These are phyloP conservation scores for Dryas alaskensis DNA, from an alignment of 306 rosid species.

Conservation along the genomic window DNA sequence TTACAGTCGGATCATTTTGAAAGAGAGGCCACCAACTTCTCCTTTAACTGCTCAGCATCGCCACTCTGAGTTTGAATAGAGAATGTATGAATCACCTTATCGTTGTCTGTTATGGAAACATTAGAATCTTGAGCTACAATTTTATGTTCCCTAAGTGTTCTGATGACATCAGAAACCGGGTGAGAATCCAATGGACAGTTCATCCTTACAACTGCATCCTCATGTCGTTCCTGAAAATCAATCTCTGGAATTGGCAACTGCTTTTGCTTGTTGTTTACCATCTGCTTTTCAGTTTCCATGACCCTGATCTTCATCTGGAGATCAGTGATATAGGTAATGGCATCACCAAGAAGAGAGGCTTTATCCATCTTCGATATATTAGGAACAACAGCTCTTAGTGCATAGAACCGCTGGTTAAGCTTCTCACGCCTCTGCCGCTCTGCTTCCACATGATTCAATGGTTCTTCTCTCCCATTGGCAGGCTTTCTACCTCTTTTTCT, in stretches of 20 bases:
- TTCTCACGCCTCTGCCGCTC: constrained; percentile 93
- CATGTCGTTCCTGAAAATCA: constrained; percentile 69
- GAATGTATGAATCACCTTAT: constrained; percentile 65
- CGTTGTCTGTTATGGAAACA: constrained; percentile 45
- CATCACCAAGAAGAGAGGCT: constrained; percentile 90
- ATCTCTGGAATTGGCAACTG: constrained; percentile 48
- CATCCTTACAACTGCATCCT: constrained; percentile 69
- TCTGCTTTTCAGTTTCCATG: constrained; percentile 70
- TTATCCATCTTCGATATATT: constrained; percentile 95
- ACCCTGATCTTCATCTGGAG: constrained; percentile 79
- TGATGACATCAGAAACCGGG: constrained; percentile 69
- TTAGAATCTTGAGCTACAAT: constrained; percentile 57
- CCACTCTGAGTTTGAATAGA: constrained; percentile 64
- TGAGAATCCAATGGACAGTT: constrained; percentile 70
- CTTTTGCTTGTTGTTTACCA: constrained; percentile 39
- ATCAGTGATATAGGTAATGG: constrained; percentile 79
- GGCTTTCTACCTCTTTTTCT: constrained; percentile 94
- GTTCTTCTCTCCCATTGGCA: constrained; percentile 92
- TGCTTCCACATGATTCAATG: constrained; percentile 88
- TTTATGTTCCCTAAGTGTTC: constrained; percentile 61
- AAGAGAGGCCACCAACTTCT: constrained; percentile 64
- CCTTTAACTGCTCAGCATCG: constrained; percentile 70
- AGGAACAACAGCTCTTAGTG: constrained; percentile 88
- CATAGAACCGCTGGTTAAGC: constrained; percentile 89
- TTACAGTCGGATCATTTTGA: constrained; percentile 38